These are phyloP conservation scores for Corinectria fuckeliana DNA, from an alignment of 2,329 filamentous ascomycete species.

Conservation along the genomic window DNA sequence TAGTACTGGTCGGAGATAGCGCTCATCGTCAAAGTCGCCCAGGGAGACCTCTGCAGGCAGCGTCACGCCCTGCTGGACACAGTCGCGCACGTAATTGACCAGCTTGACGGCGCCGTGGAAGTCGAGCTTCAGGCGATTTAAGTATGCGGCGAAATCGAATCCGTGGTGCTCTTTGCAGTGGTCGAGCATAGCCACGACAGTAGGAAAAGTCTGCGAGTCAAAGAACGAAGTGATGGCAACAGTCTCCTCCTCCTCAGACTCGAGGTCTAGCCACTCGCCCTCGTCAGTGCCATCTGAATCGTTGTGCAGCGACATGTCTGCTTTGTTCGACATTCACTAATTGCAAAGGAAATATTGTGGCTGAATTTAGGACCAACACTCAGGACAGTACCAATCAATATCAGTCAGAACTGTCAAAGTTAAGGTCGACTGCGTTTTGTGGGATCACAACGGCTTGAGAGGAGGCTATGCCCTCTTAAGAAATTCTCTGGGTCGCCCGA, in stretches of 20 bases:
- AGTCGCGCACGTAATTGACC: slow-evolving; percentile 70
- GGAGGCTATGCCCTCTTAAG: slow-evolving; percentile 38
- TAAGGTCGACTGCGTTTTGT: slow-evolving; percentile 35
- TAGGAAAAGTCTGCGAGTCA: slow-evolving; percentile 69
- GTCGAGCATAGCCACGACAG: slow-evolving; percentile 69
- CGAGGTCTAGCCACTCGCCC: slow-evolving; percentile 60
- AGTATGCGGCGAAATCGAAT: slow-evolving; percentile 70
- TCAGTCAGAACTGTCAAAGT: slow-evolving; percentile 20
- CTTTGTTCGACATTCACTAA: slow-evolving; percentile 43
- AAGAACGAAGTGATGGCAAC: slow-evolving; percentile 71
- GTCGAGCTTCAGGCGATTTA: slow-evolving; percentile 67
- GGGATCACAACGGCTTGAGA: slow-evolving; percentile 45
- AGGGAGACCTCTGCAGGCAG: slow-evolving; percentile 66
- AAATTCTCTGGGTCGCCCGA: slow-evolving; percentile 27
- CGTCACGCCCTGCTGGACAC: slow-evolving; percentile 50
- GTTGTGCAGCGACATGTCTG: slow-evolving; percentile 37
- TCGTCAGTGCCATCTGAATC: slow-evolving; percentile 47
- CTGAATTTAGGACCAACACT: neutral
- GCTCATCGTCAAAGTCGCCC: slow-evolving; percentile 75
- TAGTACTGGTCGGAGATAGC: slow-evolving; percentile 81
- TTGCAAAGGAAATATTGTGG: slow-evolving; percentile 44
- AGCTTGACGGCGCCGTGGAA: slow-evolving; percentile 77
- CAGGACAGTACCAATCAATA: slow-evolving; percentile 11
- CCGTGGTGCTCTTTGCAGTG: slow-evolving; percentile 70
- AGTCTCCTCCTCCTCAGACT: slow-evolving; percentile 69